Base-by-base conservation (phyloP, 805 yeast species). In the Starmerella stellata region DNA sequence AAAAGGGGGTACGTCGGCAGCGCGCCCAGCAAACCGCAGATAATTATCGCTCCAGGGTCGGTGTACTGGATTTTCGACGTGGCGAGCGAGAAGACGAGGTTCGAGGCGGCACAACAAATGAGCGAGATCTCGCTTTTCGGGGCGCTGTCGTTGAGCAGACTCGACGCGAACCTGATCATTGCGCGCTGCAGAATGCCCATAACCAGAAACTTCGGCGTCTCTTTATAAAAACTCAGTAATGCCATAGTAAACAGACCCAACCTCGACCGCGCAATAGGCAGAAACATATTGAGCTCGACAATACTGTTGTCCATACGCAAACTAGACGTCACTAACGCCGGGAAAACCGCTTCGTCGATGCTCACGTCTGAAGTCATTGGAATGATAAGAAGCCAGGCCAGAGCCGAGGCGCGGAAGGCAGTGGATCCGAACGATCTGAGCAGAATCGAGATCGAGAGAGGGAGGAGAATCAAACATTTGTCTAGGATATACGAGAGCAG, bases 1-100 rank as follows among this genome's bases (percentile, higher is more conserved):
- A 46, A 36, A 18, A 46, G 33, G 7, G 50, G 50, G 32, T 42
- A 45, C 33, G 45, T 43, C 2, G 46, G 47, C 7, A 46, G 3
- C 2, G 46, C 43, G 13, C 41, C 50, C 11, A 21, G 38, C 9
- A 46, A 32, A 2, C 50, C 50, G 21, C 44, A 38, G 4, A 39
- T 37, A 14, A 45, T 29, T 2, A 42, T 14, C 3, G 42, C 39
- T 1, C 37, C 21, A 3, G 44, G 42, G 11, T 45, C 47, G 25
- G 8, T 20, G 23, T 23, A 32, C 13, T 15, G 23, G 23, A 20
- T 21, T 7, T 15, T 15, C 8, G 7, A 5, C 13, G 23, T 9
- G 9, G 11, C n/a, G n/a, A 15, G 8, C 32, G 30, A 40, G 27
- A 28, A 45, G 3, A 43, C 25, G 3, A 38, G 39, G 25, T 46